A percentile compares a stretch with the other conserved stretches of the same genome.
phyloP scores from a whole-genome alignment of 2,329 filamentous ascomycete genomes.

The Mycosphaerella sp. region DNA sequence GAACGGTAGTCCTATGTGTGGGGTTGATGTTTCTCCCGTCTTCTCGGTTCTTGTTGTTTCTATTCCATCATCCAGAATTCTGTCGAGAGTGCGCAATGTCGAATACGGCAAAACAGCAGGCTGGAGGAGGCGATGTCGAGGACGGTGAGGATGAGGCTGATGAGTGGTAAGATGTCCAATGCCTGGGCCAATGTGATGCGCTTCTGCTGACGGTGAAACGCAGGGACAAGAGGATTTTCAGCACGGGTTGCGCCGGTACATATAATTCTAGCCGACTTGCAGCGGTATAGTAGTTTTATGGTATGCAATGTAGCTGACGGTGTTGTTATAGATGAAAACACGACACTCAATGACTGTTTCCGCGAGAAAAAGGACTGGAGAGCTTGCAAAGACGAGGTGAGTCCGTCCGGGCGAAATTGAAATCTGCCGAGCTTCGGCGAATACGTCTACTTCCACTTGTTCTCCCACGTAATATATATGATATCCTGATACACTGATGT shows the following conservation, averaged over 20 bases:
- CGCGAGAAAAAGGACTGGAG: constrained; percentile 96
- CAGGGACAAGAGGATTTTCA: constrained; percentile 97
- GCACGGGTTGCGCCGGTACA: constrained; percentile 89
- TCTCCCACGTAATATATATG: background rate
- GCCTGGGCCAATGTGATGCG: background rate
- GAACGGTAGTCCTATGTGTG: constrained; percentile 15
- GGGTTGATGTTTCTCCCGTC: constrained; percentile 7
- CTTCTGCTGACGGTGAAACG: background rate
- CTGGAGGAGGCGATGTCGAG: constrained; percentile 32
- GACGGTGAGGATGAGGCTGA: constrained; percentile 88
- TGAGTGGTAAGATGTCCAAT: constrained; percentile 65
- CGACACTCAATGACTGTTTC: constrained; percentile 89
- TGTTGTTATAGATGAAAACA: constrained; percentile 68
- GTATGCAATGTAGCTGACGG: constrained; percentile 4
- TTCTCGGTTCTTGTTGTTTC: constrained; percentile 2
- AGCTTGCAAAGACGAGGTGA: constrained; percentile 77
- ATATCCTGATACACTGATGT: constrained; percentile 13
- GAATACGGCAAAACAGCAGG: constrained; percentile 26
- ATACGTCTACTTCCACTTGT: background rate
- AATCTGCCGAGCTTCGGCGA: constrained; percentile 2
- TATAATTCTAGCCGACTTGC: constrained; percentile 27
- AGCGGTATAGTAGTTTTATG: background rate
- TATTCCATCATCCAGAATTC: background rate
- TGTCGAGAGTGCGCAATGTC: constrained; percentile 24
- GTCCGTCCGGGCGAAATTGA: constrained; percentile 32